Evolutionary conservation across 2,329 filamentous ascomycete genomes (phyloP).

Genomic region (Bipolaris cookei): DNA sequence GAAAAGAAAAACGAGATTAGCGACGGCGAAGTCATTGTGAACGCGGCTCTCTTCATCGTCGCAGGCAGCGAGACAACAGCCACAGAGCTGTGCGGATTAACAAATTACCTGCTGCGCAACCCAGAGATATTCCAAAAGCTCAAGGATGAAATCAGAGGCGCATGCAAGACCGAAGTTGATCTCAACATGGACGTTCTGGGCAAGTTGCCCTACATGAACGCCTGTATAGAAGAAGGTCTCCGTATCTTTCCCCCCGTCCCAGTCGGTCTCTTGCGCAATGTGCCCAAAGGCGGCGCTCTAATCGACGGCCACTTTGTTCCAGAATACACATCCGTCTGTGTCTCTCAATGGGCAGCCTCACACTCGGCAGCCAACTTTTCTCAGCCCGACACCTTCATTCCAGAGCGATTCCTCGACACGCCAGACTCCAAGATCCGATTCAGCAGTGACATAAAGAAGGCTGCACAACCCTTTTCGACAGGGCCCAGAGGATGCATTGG

Average conservation of each 20-base stretch:
- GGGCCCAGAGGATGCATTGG: constrained; percentile 45
- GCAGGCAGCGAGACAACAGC: constrained; percentile 47
- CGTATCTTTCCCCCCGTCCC: constrained; percentile 56
- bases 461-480: constrained; percentile 40
- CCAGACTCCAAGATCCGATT: constrained; percentile 25
- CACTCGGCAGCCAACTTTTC: constrained; percentile 43
- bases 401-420: constrained; percentile 45
- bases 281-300: constrained; percentile 44
- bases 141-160: constrained; percentile 35
- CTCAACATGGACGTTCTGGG: constrained; percentile 41
- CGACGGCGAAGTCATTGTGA: constrained; percentile 43
- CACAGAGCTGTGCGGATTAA: constrained; percentile 42
- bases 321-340: constrained; percentile 36
- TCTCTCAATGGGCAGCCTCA: constrained; percentile 37
- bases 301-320: constrained; percentile 51
- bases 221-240: constrained; percentile 56
- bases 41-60: constrained; percentile 42
- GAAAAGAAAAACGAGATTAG: constrained; percentile 45
- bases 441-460: constrained; percentile 35
- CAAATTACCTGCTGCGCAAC: constrained; percentile 40
- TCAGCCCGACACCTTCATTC: constrained; percentile 42
- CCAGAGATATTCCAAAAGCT: constrained; percentile 32
- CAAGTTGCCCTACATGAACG: constrained; percentile 51
- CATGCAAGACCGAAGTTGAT: constrained; percentile 38
- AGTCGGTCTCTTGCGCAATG: constrained; percentile 48